Evolutionary conservation across 1,139 yeast genomes (phyloP), one percentile per base, ranked within the genome.

Genomic region (Insectozyma bohioensis): DNA sequence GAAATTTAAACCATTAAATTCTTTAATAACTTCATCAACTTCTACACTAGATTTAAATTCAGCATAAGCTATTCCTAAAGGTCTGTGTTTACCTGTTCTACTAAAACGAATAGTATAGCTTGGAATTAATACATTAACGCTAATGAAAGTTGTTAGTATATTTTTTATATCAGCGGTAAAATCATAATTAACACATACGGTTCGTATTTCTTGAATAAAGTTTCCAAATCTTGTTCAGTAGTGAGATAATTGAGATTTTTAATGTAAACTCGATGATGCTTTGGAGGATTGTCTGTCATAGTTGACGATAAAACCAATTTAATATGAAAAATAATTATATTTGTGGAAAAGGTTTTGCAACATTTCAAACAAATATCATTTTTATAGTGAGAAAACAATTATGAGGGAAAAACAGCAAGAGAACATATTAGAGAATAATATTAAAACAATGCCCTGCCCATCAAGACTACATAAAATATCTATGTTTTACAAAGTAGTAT

Each of bases 171-270:
- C 22, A 5, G 28, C 23, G 23, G 23, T n/a, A 4, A 12, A 20
- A 22, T 12, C 11, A n/a, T n/a, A 30, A 12, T 9, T 12, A 9
- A n/a, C 5, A 45, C 48, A 13, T 38, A 43, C 48, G 47, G 47
- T 15, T 43, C 97, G 60, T 54, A 78, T 49, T 79, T 70, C 52
- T 67, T 64, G 59, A 92, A 92, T 56, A 86, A 66, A 47, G 77
- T 79, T 55, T 72, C 73, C 56, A 92, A 80, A 57, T 84, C 83
- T 42, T 79, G 85, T 52, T 81, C 85, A 37, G 80, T 56, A 59
- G 78, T 75, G 47, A 82, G 92, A 40, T 72, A 51, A 51, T 78
- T 81, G 53, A 92, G 72, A 80, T 92, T 88, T 78, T 92, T 92
- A 56, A 86, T 87, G 68, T 85, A 92, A 47, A 92, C 83, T 67